These are phyloP conservation scores for Pythium aquatile DNA, from an alignment of 352 stramenopile genomes.

Conservation along the genomic window DNA sequence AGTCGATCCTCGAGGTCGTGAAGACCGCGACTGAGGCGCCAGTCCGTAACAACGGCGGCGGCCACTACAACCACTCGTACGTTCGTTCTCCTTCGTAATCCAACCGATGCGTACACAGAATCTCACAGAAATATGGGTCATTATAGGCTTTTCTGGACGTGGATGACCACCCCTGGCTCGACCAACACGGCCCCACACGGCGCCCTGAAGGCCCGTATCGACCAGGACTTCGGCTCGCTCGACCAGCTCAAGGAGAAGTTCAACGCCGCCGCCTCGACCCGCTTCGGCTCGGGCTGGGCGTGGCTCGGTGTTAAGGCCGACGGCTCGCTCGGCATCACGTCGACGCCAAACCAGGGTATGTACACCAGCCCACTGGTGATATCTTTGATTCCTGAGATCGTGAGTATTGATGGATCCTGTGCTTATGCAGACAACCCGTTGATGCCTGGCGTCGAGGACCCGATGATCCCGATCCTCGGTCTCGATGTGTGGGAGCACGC, in stretches of 20 bases:
- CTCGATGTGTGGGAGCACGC: constrained; percentile 96
- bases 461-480: constrained; percentile 92
- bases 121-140: neutral
- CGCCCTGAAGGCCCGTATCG: constrained; percentile 80
- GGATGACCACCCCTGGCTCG: constrained; percentile 79
- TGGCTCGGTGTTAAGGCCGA: constrained; percentile 88
- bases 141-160: constrained; percentile 90
- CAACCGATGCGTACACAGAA: neutral
- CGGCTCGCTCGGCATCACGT: constrained; percentile 93
- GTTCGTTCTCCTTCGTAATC: constrained; percentile 7
- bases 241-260: constrained; percentile 91
- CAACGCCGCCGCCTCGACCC: constrained; percentile 77
- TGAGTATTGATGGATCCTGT: constrained; percentile 3
- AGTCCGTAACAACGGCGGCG: constrained; percentile 84
- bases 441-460: constrained; percentile 75
- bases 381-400: neutral
- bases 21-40: constrained; percentile 67
- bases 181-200: constrained; percentile 80
- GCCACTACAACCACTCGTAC: constrained; percentile 83
- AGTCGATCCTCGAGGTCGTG: constrained; percentile 82
- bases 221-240: constrained; percentile 90
- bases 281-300: constrained; percentile 90
- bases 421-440: constrained; percentile 65
- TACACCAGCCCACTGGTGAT: neutral
- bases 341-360: constrained; percentile 94